Percentiles rank a stretch among this genome's conserved stretches.
Conservation (phyloP, 2,329 filamentous ascomycete species). For the Arthroderma sp. region DNA sequence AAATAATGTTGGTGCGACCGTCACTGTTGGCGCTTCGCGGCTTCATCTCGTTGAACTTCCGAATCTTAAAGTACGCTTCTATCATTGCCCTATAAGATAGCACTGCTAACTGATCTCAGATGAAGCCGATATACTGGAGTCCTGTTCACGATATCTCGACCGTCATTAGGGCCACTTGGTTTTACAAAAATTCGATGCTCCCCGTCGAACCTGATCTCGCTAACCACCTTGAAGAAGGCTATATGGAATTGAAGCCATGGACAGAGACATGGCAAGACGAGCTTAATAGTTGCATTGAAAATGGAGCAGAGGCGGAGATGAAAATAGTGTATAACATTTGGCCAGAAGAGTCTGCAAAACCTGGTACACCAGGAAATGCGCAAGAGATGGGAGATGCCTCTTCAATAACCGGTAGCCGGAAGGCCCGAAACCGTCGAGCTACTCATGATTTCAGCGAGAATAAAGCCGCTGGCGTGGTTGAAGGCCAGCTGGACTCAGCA, state of each 20-base stretch:
- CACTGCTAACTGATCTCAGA: conserved; percentile 33
- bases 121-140: conserved; percentile 98
- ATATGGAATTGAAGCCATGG: conserved; percentile 74
- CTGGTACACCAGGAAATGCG: conserved; percentile 1
- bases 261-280: conserved; percentile 89
- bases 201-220: conserved; percentile 75
- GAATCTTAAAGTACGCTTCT: conserved; percentile 37
- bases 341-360: conserved; percentile 41
- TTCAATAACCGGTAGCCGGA: not conserved
- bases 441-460: conserved; percentile 22
- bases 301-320: conserved; percentile 78
- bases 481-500: conserved; percentile 32
- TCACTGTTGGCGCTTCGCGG: conserved; percentile 80
- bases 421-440: not conserved
- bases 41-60: conserved; percentile 81
- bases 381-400: not conserved
- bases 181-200: conserved; percentile 89
- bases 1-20: conserved; percentile 36
- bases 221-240: conserved; percentile 87
- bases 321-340: conserved; percentile 78
- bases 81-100: not conserved
- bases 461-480: conserved; percentile 27
- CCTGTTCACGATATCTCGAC: conserved; percentile 77
- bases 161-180: conserved; percentile 85
- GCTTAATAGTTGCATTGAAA: conserved; percentile 75